These are phyloP conservation scores for Mimosa bimucronata DNA, from an alignment of 306 rosid genomes.

Conservation along the genomic window DNA sequence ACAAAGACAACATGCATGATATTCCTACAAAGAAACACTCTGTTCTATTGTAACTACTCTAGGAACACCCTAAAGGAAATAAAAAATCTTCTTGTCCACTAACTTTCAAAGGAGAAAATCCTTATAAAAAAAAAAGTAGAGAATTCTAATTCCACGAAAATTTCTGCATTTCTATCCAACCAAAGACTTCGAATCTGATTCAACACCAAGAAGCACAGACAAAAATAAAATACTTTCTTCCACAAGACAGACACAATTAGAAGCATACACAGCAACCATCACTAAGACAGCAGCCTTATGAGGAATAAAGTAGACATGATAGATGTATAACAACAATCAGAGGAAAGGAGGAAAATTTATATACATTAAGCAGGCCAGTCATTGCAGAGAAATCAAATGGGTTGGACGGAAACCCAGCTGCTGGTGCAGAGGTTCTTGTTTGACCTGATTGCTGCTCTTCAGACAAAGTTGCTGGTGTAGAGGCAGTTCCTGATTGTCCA, in stretches of 20 bases:
- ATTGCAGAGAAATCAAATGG: conserved; percentile 97
- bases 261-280: conserved; percentile 24
- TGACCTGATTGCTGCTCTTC: conserved; percentile 47
- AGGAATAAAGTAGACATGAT: conserved; percentile 15
- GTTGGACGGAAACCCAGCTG: conserved; percentile 59
- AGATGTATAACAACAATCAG: conserved; percentile 3
- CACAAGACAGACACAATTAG: conserved; percentile 1
- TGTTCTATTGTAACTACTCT: not conserved
- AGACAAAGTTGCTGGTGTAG: conserved; percentile 60
- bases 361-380: conserved; percentile 94
- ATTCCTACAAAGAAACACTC: not conserved
- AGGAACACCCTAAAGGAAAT: conserved; percentile 15
- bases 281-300: conserved; percentile 4
- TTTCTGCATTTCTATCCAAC: conserved; percentile 19
- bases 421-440: conserved; percentile 54
- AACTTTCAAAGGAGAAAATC: conserved; percentile 17
- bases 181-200: conserved; percentile 24
- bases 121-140: conserved; percentile 4
- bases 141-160: conserved; percentile 3
- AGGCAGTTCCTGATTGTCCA: conserved; percentile 44
- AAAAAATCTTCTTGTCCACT: conserved; percentile 2
- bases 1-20: conserved; percentile 13
- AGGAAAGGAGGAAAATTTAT: conserved; percentile 6
- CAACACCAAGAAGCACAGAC: conserved; percentile 20
- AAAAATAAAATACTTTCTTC: conserved; percentile 23